Evolutionary conservation across 2,329 filamentous ascomycete species (phyloP).

Genomic region (Plectosphaerella plurivora): DNA sequence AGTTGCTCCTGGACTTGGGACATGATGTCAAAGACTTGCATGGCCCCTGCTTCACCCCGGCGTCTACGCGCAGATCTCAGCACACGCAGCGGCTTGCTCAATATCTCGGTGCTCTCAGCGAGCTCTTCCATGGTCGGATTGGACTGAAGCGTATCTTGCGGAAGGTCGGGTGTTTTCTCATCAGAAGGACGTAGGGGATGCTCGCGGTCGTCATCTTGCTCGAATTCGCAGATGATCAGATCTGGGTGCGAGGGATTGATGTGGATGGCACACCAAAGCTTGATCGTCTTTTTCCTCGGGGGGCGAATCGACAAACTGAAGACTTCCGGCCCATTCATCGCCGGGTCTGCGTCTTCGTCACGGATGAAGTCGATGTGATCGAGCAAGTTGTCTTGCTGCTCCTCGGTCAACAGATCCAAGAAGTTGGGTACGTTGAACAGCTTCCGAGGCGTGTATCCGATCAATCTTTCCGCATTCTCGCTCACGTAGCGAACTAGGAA

Average conservation of each 20-base stretch:
- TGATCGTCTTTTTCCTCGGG: conserved; percentile 52
- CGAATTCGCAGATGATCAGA: conserved; percentile 82
- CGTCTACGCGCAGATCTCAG: conserved; percentile 70
- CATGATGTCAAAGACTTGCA: conserved; percentile 90
- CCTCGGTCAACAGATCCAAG: conserved; percentile 76
- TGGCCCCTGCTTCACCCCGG: conserved; percentile 73
- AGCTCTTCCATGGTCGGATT: conserved; percentile 72
- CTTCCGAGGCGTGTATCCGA: conserved; percentile 73
- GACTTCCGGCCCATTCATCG: conserved; percentile 75
- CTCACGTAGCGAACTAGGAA: conserved; percentile 70
- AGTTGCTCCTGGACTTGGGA: conserved; percentile 88
- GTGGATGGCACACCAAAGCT: conserved; percentile 87
- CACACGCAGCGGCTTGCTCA: conserved; percentile 73
- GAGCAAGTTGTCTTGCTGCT: conserved; percentile 77
- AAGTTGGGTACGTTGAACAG: conserved; percentile 74
- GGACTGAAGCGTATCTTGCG: conserved; percentile 70
- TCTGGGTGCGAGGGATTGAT: conserved; percentile 63
- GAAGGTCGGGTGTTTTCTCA: conserved; percentile 55
- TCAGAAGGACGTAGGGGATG: conserved; percentile 63
- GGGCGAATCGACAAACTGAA: conserved; percentile 72
- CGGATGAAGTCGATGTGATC: conserved; percentile 87
- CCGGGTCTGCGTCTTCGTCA: conserved; percentile 74
- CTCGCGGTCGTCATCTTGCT: conserved; percentile 70
- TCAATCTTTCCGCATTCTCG: conserved; percentile 71
- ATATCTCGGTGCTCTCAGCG: conserved; percentile 68